These are phyloP conservation scores for Xylariaceae sp. DNA, from an alignment of 2,329 filamentous ascomycete species.

Conservation along the genomic window DNA sequence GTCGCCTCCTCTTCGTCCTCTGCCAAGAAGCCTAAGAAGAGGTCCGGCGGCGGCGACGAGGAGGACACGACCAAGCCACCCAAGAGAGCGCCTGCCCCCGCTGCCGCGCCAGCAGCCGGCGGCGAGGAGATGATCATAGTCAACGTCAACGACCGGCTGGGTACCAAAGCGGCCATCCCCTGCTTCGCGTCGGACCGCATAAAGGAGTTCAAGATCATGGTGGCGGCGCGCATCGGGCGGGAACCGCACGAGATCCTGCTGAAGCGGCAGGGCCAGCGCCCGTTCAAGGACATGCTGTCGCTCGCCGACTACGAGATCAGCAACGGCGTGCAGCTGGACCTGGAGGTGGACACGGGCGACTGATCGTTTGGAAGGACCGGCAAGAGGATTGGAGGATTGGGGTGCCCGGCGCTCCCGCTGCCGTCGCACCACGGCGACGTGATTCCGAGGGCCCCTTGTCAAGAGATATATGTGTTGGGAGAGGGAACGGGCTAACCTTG, in stretches of 20 bases:
- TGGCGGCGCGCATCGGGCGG: slow-evolving; percentile 80
- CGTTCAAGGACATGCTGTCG: slow-evolving; percentile 85
- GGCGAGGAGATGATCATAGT: slow-evolving; percentile 87
- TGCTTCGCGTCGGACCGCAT: slow-evolving; percentile 80
- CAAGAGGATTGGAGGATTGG: no score
- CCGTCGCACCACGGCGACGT: no score
- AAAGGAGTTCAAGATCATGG: slow-evolving; percentile 82
- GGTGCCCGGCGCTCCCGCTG: no score
- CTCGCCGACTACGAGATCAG: slow-evolving; percentile 90
- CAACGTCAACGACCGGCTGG: slow-evolving; percentile 87
- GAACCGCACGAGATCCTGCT: slow-evolving; percentile 87
- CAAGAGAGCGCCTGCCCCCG: slow-evolving; percentile 20
- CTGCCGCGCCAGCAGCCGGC: slow-evolving; percentile 17
- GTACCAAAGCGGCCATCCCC: slow-evolving; percentile 90
- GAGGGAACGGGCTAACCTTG: no score
- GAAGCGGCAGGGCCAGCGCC: slow-evolving; percentile 83
- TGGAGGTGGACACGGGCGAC: slow-evolving; percentile 55
- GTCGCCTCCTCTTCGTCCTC: slow-evolving; percentile 17
- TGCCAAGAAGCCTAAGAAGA: slow-evolving; percentile 21
- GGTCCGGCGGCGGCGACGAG: slow-evolving; percentile 20
- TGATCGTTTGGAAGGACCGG: slow-evolving; percentile 26
- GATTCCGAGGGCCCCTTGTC: no score
- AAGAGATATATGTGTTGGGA: no score
- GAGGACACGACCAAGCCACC: slow-evolving; percentile 27
- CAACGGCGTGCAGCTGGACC: slow-evolving; percentile 69